Evolutionary conservation across 768 basidiomycete species (phyloP), one percentile per base, ranked within the genome.

Genomic region (Naematelia aurantialba): DNA sequence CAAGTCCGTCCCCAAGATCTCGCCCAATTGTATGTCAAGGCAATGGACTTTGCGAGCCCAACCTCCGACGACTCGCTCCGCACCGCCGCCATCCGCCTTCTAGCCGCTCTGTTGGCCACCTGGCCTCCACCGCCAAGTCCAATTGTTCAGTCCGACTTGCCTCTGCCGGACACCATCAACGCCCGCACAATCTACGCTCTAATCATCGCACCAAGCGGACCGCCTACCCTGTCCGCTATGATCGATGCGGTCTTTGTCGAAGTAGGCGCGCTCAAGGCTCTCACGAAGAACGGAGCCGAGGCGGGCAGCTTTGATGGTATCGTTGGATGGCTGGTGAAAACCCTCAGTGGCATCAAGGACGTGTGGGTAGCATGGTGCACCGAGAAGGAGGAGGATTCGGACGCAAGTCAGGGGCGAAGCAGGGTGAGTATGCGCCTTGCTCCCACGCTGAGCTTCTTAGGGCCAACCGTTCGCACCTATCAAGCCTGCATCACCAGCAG

Each of bases 231-330:
- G 4, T 31, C 52, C 24, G 55, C 44, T 5, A 27, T 56, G 17
- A 44, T 60, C 1, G 68, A 73, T n/a, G 53, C 65, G 22, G 56
- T 73, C 34, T 62, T 62, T 34, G 68, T 65, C 2, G 91, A 98
- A 80, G 91, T 96, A 47, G 83, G 82, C 62, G 89, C 94, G 75
- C 92, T 88, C 85, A 90, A 89, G 76, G 82, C 88, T 14, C 80
- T 97, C 77, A 72, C 69, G 3, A 67, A 65, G 48, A 61, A 63
- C 45, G 72, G 72, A 1, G 52, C 48, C 1, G 54, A 63, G 19
- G 67, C 69, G 5, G 63, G 64, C 13, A 59, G 63, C 1, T 42
- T 66, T 13, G 55, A 57, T 2, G 72, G 72, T 1, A 21, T 76
- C n/a, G 67, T 76, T 5, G 65, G 66, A 14, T 72, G 73, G 72